A percentile compares a stretch with the other conserved stretches of the same genome.
These are phyloP conservation scores for Saururus chinensis DNA, from an alignment of 164 flowering plant species.

Conservation along the genomic window DNA sequence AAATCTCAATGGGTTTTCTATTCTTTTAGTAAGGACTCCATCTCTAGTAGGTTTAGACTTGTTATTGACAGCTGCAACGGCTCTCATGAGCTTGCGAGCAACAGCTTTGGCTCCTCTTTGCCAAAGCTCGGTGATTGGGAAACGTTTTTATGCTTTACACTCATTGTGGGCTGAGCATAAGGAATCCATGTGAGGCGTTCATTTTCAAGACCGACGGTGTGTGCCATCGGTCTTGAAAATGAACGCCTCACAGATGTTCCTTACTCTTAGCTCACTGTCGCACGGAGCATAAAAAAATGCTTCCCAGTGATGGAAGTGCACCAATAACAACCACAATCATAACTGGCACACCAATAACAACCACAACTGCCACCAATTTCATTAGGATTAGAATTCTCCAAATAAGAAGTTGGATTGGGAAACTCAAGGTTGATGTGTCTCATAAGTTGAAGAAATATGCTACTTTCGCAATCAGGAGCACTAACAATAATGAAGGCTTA, in stretches of 20 bases:
- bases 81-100: slow-evolving; percentile 42
- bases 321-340: slow-evolving; percentile 13
- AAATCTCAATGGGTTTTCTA: too few species aligned
- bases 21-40: slow-evolving; percentile 38
- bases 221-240: too few species aligned
- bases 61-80: slow-evolving; percentile 26
- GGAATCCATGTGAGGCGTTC: too few species aligned
- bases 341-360: neutral
- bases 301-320: slow-evolving; percentile 51
- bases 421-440: slow-evolving; percentile 59
- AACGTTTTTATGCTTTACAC: too few species aligned
- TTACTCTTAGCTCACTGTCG: too few species aligned
- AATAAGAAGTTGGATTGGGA: slow-evolving; percentile 86
- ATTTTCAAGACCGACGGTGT: too few species aligned
- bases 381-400: slow-evolving; percentile 75
- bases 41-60: slow-evolving; percentile 42
- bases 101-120: slow-evolving; percentile 72
- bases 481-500: slow-evolving; percentile 1
- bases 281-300: too few species aligned
- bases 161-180: too few species aligned
- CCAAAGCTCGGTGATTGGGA: too few species aligned
- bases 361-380: slow-evolving; percentile 1
- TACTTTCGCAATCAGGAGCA: slow-evolving; percentile 57
- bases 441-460: slow-evolving; percentile 70
- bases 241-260: too few species aligned